Evolutionary conservation across 257 asterid species (phyloP), one percentile per base, ranked within the genome.

Genomic region (Apocynum venetum): DNA sequence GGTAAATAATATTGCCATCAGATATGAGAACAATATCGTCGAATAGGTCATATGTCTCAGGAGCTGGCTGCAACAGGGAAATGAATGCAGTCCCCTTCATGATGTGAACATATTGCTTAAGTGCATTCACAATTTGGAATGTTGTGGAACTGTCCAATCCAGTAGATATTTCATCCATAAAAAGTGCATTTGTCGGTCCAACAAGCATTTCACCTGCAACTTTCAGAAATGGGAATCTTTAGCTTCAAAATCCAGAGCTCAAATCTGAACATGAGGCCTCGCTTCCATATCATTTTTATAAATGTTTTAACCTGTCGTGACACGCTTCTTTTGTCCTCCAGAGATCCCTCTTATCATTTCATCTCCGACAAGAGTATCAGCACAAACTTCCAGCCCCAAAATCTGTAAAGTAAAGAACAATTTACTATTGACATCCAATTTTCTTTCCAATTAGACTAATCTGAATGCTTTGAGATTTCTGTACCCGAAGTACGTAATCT

Each of bases 401-500:
- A 85, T 77, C 88, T 84, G 75, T 80, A 73, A 49, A 40, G 44
- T 4, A 41, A 52, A 14, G 43, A 80, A 48, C 14, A 25, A 48
- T 15, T 70, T 9, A 76, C 8, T 63, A 46, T 36, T 49, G 9
- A 67, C 55, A 3, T 78, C 14, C 59, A 72, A 15, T 53, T 14
- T 65, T 66, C 55, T 25, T 25, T 53, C 51, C 0, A 79, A 11
- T 13, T 40, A 71, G 64, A 55, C 40, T 8, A 35, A 69, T 48
- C 0, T 8, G 40, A 76, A 13, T 40, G 20, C 0, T 73, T 61
- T 31, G 7, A 65, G 36, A 4, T 75, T 31, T 35, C 0, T 72
- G 72, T 84, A 91, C 96, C 97, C 88, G 84, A 48, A 87, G 85
- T 57, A 88, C 64, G 79, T 91, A 91, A 80, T 91, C 94, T 1